Evolutionary conservation across 2,329 filamentous ascomycete genomes (phyloP).

Genomic region (Aspergillus glaucus): DNA sequence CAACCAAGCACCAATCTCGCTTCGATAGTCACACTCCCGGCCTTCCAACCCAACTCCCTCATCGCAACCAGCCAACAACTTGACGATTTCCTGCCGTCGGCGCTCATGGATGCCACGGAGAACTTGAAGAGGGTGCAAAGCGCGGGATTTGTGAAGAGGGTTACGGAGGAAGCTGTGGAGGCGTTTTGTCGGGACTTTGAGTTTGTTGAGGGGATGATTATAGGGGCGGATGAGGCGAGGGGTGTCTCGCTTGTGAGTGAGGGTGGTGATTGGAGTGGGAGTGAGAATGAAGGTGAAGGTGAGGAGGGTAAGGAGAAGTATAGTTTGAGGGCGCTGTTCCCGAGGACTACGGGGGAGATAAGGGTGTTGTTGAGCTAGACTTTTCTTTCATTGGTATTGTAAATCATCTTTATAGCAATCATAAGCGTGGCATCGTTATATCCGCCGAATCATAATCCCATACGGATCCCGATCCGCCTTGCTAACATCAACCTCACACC

Average conservation of each 20-base stretch:
- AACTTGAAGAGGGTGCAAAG: slow-evolving; percentile 70
- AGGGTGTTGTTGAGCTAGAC: slow-evolving; percentile 54
- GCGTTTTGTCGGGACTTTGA: slow-evolving; percentile 83
- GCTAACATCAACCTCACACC: slow-evolving; percentile 66
- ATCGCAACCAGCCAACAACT: slow-evolving; percentile 64
- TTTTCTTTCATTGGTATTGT: too few relatives aligned
- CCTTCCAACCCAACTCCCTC: slow-evolving; percentile 58
- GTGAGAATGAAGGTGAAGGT: slow-evolving; percentile 17
- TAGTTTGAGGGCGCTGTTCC: slow-evolving; percentile 52
- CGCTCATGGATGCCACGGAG: slow-evolving; percentile 84
- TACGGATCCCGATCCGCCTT: slow-evolving; percentile 82
- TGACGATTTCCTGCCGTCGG: slow-evolving; percentile 87
- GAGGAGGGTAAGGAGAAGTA: slow-evolving; percentile 22
- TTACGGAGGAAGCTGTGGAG: slow-evolving; percentile 77
- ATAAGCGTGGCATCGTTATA: neutral
- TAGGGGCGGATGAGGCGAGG: slow-evolving; percentile 51
- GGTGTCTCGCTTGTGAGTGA: slow-evolving; percentile 27
- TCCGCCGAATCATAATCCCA: slow-evolving; percentile 54
- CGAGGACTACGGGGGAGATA: slow-evolving; percentile 59
- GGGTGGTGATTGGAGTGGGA: slow-evolving; percentile 17
- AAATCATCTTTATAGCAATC: too few relatives aligned
- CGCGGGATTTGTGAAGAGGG: slow-evolving; percentile 61
- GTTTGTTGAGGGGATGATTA: slow-evolving; percentile 56
- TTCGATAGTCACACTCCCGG: slow-evolving; percentile 48
- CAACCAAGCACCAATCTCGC: slow-evolving; percentile 44